These are phyloP conservation scores for Apium graveolens DNA, from an alignment of 129 eudicot genomes.

Conservation along the genomic window DNA sequence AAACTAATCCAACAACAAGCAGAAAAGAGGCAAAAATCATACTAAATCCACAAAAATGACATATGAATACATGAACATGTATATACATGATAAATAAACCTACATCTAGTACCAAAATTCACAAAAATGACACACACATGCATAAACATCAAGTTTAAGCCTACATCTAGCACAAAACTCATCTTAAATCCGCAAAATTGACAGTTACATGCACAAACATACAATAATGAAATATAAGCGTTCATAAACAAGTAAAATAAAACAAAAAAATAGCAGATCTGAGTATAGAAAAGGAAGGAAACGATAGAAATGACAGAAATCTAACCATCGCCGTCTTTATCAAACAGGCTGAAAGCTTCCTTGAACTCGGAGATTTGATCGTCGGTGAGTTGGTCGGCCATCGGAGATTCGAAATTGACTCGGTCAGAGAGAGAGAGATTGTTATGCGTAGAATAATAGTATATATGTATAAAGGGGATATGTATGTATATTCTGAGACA, in stretches of 20 bases:
- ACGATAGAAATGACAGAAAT: not conserved
- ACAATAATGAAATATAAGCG: too few species aligned
- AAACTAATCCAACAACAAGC: not conserved
- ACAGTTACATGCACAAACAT: too few species aligned
- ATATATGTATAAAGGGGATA: not conserved
- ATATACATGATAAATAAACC: not conserved
- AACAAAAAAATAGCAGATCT: constrained; percentile 6
- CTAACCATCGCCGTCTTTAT: constrained; percentile 15
- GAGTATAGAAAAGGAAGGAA: not conserved
- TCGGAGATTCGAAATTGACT: not conserved
- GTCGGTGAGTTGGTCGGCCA: constrained; percentile 16
- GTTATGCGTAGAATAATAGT: not conserved
- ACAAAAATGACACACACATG: not conserved
- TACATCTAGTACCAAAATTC: not conserved
- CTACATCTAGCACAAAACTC: too few species aligned
- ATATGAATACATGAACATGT: not conserved
- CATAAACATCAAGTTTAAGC: not conserved
- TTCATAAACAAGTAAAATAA: not conserved
- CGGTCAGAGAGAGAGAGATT: not conserved
- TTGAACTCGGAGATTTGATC: constrained; percentile 15
- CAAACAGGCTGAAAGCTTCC: constrained; percentile 11
- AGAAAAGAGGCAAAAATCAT: not conserved
- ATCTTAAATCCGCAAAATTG: too few species aligned
- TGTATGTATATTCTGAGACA: too few species aligned
- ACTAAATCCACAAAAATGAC: not conserved